Base-by-base conservation (phyloP, 331 rosid genomes). In the Pyrus hybrid region DNA sequence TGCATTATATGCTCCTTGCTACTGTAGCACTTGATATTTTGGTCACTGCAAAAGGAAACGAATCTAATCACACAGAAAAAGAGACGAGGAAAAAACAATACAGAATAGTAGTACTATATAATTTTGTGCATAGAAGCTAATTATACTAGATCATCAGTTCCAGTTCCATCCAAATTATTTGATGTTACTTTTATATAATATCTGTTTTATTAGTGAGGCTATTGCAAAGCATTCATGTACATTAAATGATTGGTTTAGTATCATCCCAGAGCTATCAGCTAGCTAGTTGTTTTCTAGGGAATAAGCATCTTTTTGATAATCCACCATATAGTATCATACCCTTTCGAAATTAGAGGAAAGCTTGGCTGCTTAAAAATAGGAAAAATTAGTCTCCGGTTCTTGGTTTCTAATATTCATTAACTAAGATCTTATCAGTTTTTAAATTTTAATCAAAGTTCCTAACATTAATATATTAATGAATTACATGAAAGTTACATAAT, bases 241-340 rank as follows among this genome's bases (percentile, higher is more conserved):
- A 26, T 43, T 56, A 80, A 68, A 25, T 81, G 60, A 62, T 82
- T 80, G 79, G 73, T 51, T 63, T n/a, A 58, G 61, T 53, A 69
- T 51, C 49, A 70, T 85, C 75, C 45, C 63, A 61, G 29, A 61
- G 57, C 45, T 18, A 18, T 7, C 21, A 53, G 22, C 58, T 53
- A 33, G 9, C 49, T 33, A 72, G 26, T 21, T 28, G 7, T 7
- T n/a, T 28, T n/a, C 63, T 58, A 12, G 21, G 63, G 61, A n/a
- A 45, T 63, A 45, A 63, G 49, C 62, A 63, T 74, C 70, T 63
- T 63, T 47, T 2, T 11, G 16, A 41, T 11, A 74, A 3, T 20
- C 63, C 18, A 17, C 26, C 37, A 16, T 26, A 12, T 26, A 67
- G 13, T 9, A 37, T 5, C 68, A 60, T 37, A 25, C 56, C 37